phyloP scores from a whole-genome alignment of 192 early-diverging fungal species.

The Tieghemiomyces parasiticus region DNA sequence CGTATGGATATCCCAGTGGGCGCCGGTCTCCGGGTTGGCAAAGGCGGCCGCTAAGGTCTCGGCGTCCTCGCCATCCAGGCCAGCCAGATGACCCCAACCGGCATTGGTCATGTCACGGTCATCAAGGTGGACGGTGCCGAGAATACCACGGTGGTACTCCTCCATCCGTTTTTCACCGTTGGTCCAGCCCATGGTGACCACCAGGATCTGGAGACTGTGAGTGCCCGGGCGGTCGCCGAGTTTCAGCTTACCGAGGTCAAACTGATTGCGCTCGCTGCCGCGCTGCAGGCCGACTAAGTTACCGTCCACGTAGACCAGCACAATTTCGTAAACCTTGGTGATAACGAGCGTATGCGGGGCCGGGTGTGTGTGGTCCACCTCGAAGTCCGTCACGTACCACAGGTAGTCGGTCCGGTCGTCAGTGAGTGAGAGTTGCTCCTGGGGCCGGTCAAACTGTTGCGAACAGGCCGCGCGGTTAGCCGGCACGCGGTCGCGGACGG shows the following conservation, averaged over 20 bases:
- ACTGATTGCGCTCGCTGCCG: background rate
- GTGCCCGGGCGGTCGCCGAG: background rate
- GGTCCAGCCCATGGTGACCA: slow-evolving; percentile 28
- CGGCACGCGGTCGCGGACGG: slow-evolving; percentile 12
- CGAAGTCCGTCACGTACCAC: slow-evolving; percentile 24
- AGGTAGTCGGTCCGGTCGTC: slow-evolving; percentile 25
- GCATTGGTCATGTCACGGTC: slow-evolving; percentile 20
- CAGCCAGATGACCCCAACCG: slow-evolving; percentile 17
- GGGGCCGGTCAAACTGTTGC: slow-evolving; percentile 9
- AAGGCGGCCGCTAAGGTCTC: background rate
- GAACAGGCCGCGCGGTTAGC: slow-evolving; percentile 12
- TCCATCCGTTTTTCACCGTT: slow-evolving; percentile 24
- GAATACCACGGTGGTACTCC: slow-evolving; percentile 19
- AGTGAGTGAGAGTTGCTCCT: slow-evolving; percentile 22
- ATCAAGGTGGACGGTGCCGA: slow-evolving; percentile 20
- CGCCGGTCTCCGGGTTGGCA: background rate
- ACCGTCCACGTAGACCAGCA: slow-evolving; percentile 17
- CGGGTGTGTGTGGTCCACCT: slow-evolving; percentile 11
- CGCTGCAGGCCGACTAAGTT: slow-evolving; percentile 14
- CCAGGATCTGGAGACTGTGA: slow-evolving; percentile 15
- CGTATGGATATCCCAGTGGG: background rate
- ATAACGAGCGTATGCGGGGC: slow-evolving; percentile 14
- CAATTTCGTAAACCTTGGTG: slow-evolving; percentile 21
- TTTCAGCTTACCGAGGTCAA: background rate
- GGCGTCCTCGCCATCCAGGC: slow-evolving; percentile 14